Evolutionary conservation across 257 asterid species (phyloP), one percentile per base, ranked within the genome.

Genomic region (Ilex aquifolium): DNA sequence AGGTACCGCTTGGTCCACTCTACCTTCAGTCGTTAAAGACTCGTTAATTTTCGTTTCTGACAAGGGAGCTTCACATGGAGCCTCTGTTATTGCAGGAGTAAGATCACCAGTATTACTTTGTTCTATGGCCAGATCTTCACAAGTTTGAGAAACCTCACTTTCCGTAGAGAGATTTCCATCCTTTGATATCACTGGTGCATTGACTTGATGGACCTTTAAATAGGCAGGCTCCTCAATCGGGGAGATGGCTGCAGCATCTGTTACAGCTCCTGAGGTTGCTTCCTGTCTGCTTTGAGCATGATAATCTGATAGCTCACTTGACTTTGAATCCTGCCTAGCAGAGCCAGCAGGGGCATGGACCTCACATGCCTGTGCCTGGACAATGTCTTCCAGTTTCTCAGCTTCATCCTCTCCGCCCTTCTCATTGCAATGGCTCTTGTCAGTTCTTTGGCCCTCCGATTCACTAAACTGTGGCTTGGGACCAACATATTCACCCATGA

Each of bases 381-480:
- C 56, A 13, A 57, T 71, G 72, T 65, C 75, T 72, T 69, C 53
- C 77, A 51, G 72, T 57, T 67, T 80, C 64, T 69, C 77, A 74
- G 55, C 44, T 36, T 69, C 71, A 52, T 63, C 60, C 68, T 67
- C 84, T 72, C 30, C 71, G 73, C 81, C 59, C 69, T 73, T 70
- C 81, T 78, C 32, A 70, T 62, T 21, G 66, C 64, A 36, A 36
- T 36, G 42, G 42, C 42, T 36, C 8, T 8, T 8, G 8, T 36
- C 42, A 36, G 42, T 36, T 36, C 5, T 36, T 36, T 36, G 5
- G 5, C 42, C 8, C 42, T 8, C 42, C 42, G 8, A 36, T 4
- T 36, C 42, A 36, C 42, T 36, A 36, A 36, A 4, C 42, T 36
- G 5, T 36, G 2, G 42, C 42, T 0, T 36, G 42, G 7, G 42